These are phyloP conservation scores for Globisporangium abappressorium DNA, from an alignment of 352 stramenopile species.

Conservation along the genomic window DNA sequence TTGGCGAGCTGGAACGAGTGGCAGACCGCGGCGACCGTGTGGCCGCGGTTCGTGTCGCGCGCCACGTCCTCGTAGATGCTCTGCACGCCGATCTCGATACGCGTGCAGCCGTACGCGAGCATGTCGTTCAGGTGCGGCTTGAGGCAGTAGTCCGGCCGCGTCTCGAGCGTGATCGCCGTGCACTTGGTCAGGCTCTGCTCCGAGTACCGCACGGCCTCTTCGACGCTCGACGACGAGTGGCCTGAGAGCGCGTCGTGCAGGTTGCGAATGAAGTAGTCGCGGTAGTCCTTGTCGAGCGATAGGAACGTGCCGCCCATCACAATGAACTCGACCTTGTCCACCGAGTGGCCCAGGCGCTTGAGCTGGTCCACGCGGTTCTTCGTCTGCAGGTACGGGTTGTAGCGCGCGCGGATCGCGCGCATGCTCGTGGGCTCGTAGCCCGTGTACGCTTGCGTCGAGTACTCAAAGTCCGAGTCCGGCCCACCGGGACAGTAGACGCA, in stretches of 20 bases:
- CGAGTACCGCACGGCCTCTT: conserved; percentile 93
- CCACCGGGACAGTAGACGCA: conserved; percentile 97
- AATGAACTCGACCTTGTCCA: conserved; percentile 98
- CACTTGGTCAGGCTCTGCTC: conserved; percentile 86
- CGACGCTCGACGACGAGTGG: conserved; percentile 87
- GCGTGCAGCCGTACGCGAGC: conserved; percentile 95
- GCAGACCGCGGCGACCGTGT: conserved; percentile 92
- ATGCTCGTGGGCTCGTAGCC: conserved; percentile 98
- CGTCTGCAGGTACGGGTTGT: conserved; percentile 94
- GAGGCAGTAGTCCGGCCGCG: conserved; percentile 96
- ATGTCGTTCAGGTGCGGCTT: conserved; percentile 97
- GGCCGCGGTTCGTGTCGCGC: conserved; percentile 91
- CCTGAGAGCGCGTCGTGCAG: conserved; percentile 95
- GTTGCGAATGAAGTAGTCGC: conserved; percentile 96
- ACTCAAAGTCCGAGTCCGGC: conserved; percentile 97
- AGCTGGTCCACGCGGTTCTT: conserved; percentile 90
- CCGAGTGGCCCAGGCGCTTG: conserved; percentile 86
- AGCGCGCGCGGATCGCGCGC: conserved; percentile 93
- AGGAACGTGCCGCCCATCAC: conserved; percentile 98
- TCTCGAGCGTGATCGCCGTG: conserved; percentile 97
- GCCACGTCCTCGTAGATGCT: conserved; percentile 94
- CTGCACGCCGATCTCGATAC: conserved; percentile 97
- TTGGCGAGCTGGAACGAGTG: conserved; percentile 83
- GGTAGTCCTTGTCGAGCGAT: conserved; percentile 91
- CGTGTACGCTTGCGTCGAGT: conserved; percentile 95